A percentile compares a stretch with the other conserved stretches of the same genome.
Conservation (phyloP, 2,329 filamentous ascomycete species). For the Fusarium coffeatum region DNA sequence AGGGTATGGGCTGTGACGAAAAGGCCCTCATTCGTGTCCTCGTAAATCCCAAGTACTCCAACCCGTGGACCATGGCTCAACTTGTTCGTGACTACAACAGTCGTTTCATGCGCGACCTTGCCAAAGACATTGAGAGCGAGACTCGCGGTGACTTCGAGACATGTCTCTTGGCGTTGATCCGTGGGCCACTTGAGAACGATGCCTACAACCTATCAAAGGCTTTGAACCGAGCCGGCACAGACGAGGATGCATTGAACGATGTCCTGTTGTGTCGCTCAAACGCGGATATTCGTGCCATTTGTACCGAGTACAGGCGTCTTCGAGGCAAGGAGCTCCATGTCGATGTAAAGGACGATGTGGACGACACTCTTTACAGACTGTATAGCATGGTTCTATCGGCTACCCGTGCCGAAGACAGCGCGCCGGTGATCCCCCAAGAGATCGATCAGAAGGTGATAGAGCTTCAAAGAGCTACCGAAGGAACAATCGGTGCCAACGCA, state of each 20-base stretch:
- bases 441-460: conserved; percentile 51
- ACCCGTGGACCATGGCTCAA: conserved; percentile 51
- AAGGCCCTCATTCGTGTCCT: conserved; percentile 47
- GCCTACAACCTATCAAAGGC: conserved; percentile 47
- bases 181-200: conserved; percentile 51
- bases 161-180: conserved; percentile 47
- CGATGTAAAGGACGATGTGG: conserved; percentile 50
- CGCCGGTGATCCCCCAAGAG: conserved; percentile 43
- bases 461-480: conserved; percentile 51
- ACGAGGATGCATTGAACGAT: conserved; percentile 51
- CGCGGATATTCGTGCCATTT: conserved; percentile 51
- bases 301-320: conserved; percentile 46
- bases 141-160: conserved; percentile 49
- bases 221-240: conserved; percentile 48
- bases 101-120: conserved; percentile 50
- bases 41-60: conserved; percentile 47
- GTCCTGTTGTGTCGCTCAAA: conserved; percentile 53
- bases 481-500: conserved; percentile 47
- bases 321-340: conserved; percentile 47
- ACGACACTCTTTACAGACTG: conserved; percentile 47
- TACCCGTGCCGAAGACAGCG: conserved; percentile 46
- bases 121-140: conserved; percentile 51
- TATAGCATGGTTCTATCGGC: conserved; percentile 51
- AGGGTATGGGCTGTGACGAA: conserved; percentile 52
- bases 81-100: conserved; percentile 50